These are phyloP conservation scores for Leptomonas pyrrhocoris DNA, from an alignment of 208 protist species.

Conservation along the genomic window DNA sequence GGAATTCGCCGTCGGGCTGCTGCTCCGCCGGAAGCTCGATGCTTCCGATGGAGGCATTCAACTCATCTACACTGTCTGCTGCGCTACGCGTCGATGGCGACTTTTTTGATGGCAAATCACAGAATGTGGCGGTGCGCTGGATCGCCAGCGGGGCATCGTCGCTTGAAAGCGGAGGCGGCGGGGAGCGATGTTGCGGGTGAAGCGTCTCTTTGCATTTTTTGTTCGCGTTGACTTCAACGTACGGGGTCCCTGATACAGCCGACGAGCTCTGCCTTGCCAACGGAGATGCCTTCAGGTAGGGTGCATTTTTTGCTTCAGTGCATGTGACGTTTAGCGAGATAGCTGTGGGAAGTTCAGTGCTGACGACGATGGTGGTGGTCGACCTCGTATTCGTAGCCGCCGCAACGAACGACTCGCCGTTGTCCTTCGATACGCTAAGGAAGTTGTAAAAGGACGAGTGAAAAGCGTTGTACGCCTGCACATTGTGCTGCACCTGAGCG, in stretches of 20 bases:
- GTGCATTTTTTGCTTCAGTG: too few relatives aligned
- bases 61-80: neutral
- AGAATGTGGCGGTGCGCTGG: too few relatives aligned
- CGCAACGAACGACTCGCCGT: neutral
- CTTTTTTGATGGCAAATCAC: neutral
- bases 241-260: too few relatives aligned
- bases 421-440: neutral
- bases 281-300: too few relatives aligned
- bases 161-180: too few relatives aligned
- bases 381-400: neutral
- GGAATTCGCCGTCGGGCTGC: constrained; percentile 12
- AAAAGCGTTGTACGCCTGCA: neutral
- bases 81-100: neutral
- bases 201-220: too few relatives aligned
- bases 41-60: constrained; percentile 16
- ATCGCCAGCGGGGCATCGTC: too few relatives aligned
- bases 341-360: neutral
- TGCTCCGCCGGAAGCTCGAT: constrained; percentile 18
- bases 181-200: too few relatives aligned
- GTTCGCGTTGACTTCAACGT: too few relatives aligned
- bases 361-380: neutral
- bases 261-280: too few relatives aligned
- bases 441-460: neutral
- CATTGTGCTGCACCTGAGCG: neutral
- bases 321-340: too few relatives aligned